Evolutionary conservation across 768 basidiomycete genomes (phyloP).

Genomic region (Tricholoma flavovirens): DNA sequence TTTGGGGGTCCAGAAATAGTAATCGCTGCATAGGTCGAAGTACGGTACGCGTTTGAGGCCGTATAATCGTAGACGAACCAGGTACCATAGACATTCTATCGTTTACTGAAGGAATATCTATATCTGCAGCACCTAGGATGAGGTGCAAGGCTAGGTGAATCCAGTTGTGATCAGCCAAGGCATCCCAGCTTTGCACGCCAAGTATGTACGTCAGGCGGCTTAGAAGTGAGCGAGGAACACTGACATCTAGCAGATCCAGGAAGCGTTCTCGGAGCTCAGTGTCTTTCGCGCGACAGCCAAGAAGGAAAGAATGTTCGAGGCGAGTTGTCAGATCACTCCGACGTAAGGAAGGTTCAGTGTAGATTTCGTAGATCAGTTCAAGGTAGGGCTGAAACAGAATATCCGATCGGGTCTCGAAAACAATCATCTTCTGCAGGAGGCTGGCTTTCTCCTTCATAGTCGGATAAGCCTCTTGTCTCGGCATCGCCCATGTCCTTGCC

Average conservation of each 20-base stretch:
- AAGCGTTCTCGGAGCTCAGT: constrained; percentile 74
- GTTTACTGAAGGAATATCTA: constrained; percentile 31
- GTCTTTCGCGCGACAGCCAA: constrained; percentile 86
- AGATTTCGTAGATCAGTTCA: constrained; percentile 89
- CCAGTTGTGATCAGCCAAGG: constrained; percentile 90
- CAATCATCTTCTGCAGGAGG: constrained; percentile 81
- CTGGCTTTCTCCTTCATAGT: constrained; percentile 94
- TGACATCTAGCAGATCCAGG: constrained; percentile 84
- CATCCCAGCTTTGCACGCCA: constrained; percentile 94
- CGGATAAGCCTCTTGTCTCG: constrained; percentile 79
- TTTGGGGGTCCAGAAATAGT: constrained; percentile 69
- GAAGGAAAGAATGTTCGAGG: constrained; percentile 87
- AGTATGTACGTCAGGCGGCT: constrained; percentile 85
- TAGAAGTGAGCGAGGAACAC: constrained; percentile 76
- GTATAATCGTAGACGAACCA: constrained; percentile 29
- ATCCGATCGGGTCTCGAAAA: constrained; percentile 78
- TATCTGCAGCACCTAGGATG: constrained; percentile 60
- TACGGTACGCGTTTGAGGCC: constrained; percentile 47
- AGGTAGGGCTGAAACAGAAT: constrained; percentile 77
- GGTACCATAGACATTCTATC: constrained; percentile 35
- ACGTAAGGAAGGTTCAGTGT: constrained; percentile 78
- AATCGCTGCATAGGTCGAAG: constrained; percentile 79
- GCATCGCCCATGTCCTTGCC: constrained; percentile 84
- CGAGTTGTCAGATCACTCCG: constrained; percentile 92
- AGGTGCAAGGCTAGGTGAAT: constrained; percentile 87